Evolutionary conservation across 2,329 filamentous ascomycete genomes (phyloP).

Genomic region (Lachnum nothofagi): DNA sequence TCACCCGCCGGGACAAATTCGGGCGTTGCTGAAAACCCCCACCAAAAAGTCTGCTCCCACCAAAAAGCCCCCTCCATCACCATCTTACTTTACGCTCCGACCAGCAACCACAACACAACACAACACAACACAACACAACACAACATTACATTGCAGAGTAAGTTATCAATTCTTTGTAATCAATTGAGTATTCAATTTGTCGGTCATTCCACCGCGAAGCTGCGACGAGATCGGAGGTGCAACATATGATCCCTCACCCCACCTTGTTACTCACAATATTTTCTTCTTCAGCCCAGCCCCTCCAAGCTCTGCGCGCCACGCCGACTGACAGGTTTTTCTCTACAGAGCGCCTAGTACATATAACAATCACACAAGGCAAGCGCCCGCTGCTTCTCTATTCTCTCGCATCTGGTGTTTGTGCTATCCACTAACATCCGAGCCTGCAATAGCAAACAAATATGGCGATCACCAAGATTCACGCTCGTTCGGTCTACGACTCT

Average conservation of each 20-base stretch:
- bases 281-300: conserved; percentile 15
- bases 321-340: conserved; percentile 21
- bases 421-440: conserved; percentile 17
- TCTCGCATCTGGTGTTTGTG: neutral
- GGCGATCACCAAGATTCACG: conserved; percentile 86
- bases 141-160: no score
- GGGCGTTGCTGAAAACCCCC: no score
- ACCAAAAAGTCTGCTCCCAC: neutral
- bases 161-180: no score
- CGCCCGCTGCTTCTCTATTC: neutral
- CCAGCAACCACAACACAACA: neutral
- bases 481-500: conserved; percentile 96
- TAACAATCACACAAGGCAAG: conserved; percentile 17
- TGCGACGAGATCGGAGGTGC: neutral
- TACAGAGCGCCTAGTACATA: conserved; percentile 5
- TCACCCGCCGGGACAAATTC: no score
- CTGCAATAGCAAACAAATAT: conserved; percentile 51
- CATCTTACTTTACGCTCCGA: neutral
- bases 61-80: neutral
- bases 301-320: conserved; percentile 9
- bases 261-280: neutral
- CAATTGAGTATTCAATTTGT: neutral
- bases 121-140: neutral
- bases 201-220: neutral
- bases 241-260: neutral